A percentile compares a stretch with the other conserved stretches of the same genome.
These are phyloP conservation scores for Sesbania bispinosa DNA, from an alignment of 306 rosid species.

Conservation along the genomic window DNA sequence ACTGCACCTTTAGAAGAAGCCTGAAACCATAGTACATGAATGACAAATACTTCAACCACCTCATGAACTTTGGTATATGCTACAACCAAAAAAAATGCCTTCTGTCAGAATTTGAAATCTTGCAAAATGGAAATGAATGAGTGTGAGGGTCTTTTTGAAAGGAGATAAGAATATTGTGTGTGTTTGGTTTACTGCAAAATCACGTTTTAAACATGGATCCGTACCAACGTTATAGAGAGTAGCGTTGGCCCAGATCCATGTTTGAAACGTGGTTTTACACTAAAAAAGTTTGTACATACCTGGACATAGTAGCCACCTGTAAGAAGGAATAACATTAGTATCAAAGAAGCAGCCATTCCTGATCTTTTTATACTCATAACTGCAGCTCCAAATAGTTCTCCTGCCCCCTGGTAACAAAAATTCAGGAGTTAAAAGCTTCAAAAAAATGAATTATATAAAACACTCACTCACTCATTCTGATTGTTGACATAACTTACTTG, in stretches of 20 bases:
- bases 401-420: conserved; percentile 63
- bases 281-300: conserved; percentile 35
- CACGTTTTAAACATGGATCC: too few relatives aligned
- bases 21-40: conserved; percentile 90
- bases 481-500: conserved; percentile 52
- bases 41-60: conserved; percentile 83
- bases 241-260: too few relatives aligned
- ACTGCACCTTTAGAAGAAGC: conserved; percentile 82
- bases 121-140: background rate
- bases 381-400: conserved; percentile 91
- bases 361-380: conserved; percentile 77
- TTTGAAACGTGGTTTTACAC: too few relatives aligned
- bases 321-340: conserved; percentile 87
- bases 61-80: conserved; percentile 88
- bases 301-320: conserved; percentile 96
- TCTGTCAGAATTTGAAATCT: background rate
- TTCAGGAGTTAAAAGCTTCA: background rate
- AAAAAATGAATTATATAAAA: background rate
- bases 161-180: too few relatives aligned
- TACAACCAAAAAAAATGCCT: conserved; percentile 29
- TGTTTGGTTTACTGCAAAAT: too few relatives aligned
- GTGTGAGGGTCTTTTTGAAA: background rate
- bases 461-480: background rate
- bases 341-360: conserved; percentile 77
- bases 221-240: too few relatives aligned